Base-by-base conservation (phyloP, 306 rosid genomes). In the Sphenostylis stenocarpa region DNA sequence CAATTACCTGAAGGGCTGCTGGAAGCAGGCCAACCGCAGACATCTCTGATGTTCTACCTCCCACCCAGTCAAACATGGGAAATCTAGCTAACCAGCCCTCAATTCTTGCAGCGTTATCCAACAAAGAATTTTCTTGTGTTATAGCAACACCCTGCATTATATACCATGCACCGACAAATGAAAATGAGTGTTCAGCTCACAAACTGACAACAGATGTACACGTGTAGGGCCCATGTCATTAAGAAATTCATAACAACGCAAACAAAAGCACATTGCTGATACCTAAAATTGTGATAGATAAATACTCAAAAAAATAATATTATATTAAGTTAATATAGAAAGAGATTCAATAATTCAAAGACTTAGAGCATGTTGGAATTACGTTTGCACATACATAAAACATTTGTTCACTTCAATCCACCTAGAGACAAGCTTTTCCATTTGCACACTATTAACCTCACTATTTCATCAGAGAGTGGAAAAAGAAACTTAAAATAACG, bases 31-130 rank as follows among this genome's bases (percentile, higher is more conserved):
- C 67, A 29, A 60, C 67, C 33, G 67, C 67, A 28, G 67, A 60
- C 67, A 60, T 60, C 67, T 60, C 67, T 60, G 67, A 60, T 60
- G 67, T 60, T 60, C 67, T 60, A 60, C 67, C 67, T 60, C 67
- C 67, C 43, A 60, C 67, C 67, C 67, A 60, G 23, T 60, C 67
- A 60, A 60, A 60, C 67, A 60, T 60, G 5, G 67, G 67, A 31
- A 60, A 60, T 29, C 67, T 60, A 60, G 67, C 67, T 15, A 60
- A 60, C 67, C 67, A 60, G 23, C 67, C 67, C 67, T 60, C 67
- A 16, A 60, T 60, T 60, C 67, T 29, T 60, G 67, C 67, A 31
- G 67, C 16, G 23, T 60, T 60, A 60, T 60, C 67, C 41, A 60
- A 16, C 43, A 60, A 31, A 60, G 67, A 60, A 31, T 31, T 60